Conservation (phyloP, 805 yeast species). For the Metschnikowia shivogae region DNA sequence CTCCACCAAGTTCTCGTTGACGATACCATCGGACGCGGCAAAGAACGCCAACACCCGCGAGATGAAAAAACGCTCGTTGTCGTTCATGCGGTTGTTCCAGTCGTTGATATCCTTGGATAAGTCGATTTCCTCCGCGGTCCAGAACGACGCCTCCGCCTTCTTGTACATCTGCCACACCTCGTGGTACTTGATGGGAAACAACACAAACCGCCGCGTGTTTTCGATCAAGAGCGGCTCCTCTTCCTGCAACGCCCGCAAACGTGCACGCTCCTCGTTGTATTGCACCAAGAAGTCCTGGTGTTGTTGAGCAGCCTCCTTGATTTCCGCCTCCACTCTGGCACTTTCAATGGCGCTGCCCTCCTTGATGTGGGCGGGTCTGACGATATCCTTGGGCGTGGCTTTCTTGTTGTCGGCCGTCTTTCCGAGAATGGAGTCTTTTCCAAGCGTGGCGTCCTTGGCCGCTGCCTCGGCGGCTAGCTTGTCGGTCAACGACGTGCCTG, state of each 20-base stretch:
- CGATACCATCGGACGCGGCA: constrained; percentile 98
- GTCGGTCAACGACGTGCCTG: constrained; percentile 38
- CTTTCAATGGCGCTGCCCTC: constrained; percentile 20
- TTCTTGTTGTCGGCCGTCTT: constrained; percentile 18
- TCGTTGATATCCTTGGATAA: constrained; percentile 85
- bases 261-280: constrained; percentile 69
- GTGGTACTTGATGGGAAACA: constrained; percentile 94
- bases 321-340: constrained; percentile 23
- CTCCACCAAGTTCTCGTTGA: constrained; percentile 95
- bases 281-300: constrained; percentile 56
- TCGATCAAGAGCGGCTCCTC: constrained; percentile 86
- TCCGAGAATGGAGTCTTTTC: constrained; percentile 18
- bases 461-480: constrained; percentile 38
- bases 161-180: constrained; percentile 99
- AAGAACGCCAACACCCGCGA: constrained; percentile 94
- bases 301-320: constrained; percentile 23
- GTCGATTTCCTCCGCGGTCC: constrained; percentile 99
- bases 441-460: constrained; percentile 13
- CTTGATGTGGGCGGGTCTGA: constrained; percentile 16
- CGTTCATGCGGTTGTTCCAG: constrained; percentile 87
- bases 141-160: constrained; percentile 98
- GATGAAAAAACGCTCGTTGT: constrained; percentile 87
- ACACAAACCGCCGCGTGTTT: constrained; percentile 83
- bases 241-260: constrained; percentile 69
- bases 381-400: constrained; percentile 18